Evolutionary conservation across 192 early-diverging fungal genomes (phyloP), one percentile per base, ranked within the genome.

Genomic region (Mortierella hygrophila): DNA sequence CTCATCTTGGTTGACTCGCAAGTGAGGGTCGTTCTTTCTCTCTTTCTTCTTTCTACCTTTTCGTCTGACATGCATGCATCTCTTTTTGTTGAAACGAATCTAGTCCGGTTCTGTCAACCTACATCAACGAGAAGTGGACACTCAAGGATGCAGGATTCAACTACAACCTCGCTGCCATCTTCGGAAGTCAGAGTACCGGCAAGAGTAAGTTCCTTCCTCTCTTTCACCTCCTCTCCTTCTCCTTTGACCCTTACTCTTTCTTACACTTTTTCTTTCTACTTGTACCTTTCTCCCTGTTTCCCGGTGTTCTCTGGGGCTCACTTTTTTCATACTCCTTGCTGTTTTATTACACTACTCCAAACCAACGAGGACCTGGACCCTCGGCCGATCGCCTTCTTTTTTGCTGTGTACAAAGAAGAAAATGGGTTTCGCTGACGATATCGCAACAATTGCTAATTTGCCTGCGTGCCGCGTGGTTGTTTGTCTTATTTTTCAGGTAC

Each of bases 151-250:
- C 89, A 54, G 99, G 99, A 23, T 99, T 99, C 78, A 94, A 98
- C 87, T 99, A 99, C 85, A 95, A 99, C 86, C 90, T 99, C 23
- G 96, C 99, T 8, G 97, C 99, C 23, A 98, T 99, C 41, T 99
- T 99, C 93, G 99, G 99, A 72, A 99, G 97, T 46, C 99, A 99
- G 89, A 97, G 95, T 91, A 99, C 98, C 8, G 99, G 99, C 52
- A 99, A 99, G 80, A 97, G 96, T 93, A 90, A 88, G 92, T 78
- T 47, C 38, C 32, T 23, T 35, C 29, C 57, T 16, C 16, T 35
- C 80, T 37, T 44, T 11, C 46, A 18, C 68, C 10, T 21, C 44
- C 52, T n/a, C 47, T 37, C 52, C 37, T 41, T 42, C 72, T 20
- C 16, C 52, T 52, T 76, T 74, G 6, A 47, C 65, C 52, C 52